phyloP scores from a whole-genome alignment of 2,329 filamentous ascomycete genomes.

The Fusarium sp. region DNA sequence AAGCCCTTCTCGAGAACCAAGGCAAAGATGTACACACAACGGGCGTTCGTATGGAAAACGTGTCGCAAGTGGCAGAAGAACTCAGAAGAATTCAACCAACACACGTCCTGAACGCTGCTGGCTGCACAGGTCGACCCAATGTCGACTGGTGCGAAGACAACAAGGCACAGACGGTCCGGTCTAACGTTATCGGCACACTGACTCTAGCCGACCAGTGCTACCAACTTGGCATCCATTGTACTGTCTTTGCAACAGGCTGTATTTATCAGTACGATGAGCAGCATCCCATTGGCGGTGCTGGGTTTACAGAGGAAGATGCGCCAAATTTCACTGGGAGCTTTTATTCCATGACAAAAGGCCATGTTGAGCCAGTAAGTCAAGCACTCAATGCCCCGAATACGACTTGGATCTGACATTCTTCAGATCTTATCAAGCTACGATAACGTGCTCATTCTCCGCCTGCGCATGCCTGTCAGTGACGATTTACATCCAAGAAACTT shows the following conservation, averaged over 20 bases:
- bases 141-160: constrained; percentile 65
- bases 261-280: constrained; percentile 74
- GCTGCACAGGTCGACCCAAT: constrained; percentile 66
- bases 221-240: constrained; percentile 70
- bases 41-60: constrained; percentile 71
- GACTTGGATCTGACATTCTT: not conserved
- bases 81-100: constrained; percentile 72
- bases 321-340: constrained; percentile 77
- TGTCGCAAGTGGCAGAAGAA: constrained; percentile 68
- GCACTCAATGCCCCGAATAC: too few species aligned
- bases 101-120: constrained; percentile 75
- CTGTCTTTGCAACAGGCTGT: constrained; percentile 76
- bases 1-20: constrained; percentile 68
- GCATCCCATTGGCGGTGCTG: constrained; percentile 68
- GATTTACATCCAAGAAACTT: constrained; percentile 76
- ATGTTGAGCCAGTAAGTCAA: constrained; percentile 65
- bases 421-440: constrained; percentile 73
- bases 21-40: constrained; percentile 73
- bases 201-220: constrained; percentile 74
- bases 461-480: constrained; percentile 78
- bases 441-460: constrained; percentile 73
- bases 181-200: constrained; percentile 75
- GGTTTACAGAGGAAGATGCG: constrained; percentile 71
- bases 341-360: constrained; percentile 64
- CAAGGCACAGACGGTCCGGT: constrained; percentile 75